These are phyloP conservation scores for Lagenidium sp. DNA, from an alignment of 352 stramenopile species.

Conservation along the genomic window DNA sequence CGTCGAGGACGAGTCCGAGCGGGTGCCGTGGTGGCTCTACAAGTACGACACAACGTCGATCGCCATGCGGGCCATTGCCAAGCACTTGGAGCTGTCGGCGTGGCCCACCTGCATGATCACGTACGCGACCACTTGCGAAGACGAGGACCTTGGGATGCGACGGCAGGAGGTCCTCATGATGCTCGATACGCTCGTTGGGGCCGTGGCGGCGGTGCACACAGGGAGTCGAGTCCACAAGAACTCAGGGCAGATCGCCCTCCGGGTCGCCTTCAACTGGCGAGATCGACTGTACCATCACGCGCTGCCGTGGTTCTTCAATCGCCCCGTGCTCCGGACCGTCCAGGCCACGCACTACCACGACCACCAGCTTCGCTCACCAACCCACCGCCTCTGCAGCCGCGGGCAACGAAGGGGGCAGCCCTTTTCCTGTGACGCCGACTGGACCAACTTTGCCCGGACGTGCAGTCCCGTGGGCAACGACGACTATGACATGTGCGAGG, in stretches of 20 bases:
- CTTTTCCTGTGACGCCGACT: not conserved
- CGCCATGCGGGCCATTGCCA: constrained; percentile 1
- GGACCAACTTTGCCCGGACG: not conserved
- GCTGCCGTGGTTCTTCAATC: not conserved
- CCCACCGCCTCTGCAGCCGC: not conserved
- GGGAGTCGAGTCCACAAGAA: too few species aligned
- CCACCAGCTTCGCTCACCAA: not conserved
- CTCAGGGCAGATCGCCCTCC: not conserved
- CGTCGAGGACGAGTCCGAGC: too few species aligned
- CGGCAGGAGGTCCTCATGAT: constrained; percentile 2
- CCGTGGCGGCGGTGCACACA: not conserved
- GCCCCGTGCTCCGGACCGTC: not conserved
- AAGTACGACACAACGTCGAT: constrained; percentile 11
- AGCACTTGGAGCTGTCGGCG: constrained; percentile 1
- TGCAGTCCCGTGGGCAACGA: not conserved
- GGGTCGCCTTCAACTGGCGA: not conserved
- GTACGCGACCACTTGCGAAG: constrained; percentile 2
- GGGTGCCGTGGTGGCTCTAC: constrained; percentile 1
- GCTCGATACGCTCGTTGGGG: constrained; percentile 3
- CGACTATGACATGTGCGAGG: constrained; percentile 1
- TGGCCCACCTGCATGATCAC: constrained; percentile 7
- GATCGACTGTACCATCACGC: not conserved
- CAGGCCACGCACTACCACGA: not conserved
- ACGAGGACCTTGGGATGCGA: not conserved
- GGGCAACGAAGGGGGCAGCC: not conserved